These are phyloP conservation scores for Scutellaria minor DNA, from an alignment of 257 asterid species.

Conservation along the genomic window DNA sequence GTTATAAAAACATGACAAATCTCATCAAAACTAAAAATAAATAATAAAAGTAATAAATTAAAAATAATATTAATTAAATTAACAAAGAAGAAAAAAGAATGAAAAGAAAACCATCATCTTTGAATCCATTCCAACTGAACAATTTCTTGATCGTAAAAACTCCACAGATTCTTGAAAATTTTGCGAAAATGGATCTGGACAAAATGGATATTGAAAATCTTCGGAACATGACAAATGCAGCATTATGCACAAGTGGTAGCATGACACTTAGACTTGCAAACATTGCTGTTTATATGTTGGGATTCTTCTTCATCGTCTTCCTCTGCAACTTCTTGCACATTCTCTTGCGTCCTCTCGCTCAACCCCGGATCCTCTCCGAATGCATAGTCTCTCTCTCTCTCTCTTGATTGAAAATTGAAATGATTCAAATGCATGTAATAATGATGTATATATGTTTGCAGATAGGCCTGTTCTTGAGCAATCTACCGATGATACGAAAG, in stretches of 20 bases:
- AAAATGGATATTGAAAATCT: constrained; percentile 43
- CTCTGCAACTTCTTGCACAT: constrained; percentile 78
- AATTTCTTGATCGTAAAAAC: background rate
- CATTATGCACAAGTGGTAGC: constrained; percentile 51
- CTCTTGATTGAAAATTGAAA: background rate
- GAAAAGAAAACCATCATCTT: background rate
- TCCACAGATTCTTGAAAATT: background rate
- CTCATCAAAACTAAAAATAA: background rate
- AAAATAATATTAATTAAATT: too few relatives aligned
- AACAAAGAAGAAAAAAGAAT: background rate
- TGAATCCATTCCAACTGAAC: background rate
- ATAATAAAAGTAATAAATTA: too few relatives aligned
- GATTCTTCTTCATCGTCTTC: constrained; percentile 80
- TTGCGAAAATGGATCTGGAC: background rate
- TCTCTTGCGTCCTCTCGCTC: constrained; percentile 68
- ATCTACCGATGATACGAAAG: constrained; percentile 53
- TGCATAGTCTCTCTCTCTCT: constrained; percentile 55
- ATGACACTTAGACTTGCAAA: constrained; percentile 57
- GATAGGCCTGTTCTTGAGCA: constrained; percentile 78
- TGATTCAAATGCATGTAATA: background rate
- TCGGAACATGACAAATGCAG: constrained; percentile 43
- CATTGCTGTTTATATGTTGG: constrained; percentile 76
- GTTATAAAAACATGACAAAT: constrained; percentile 21
- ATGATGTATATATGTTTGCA: constrained; percentile 35
- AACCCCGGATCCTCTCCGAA: constrained; percentile 83